Evolutionary conservation across 2,329 filamentous ascomycete species (phyloP).

Genomic region (Trichoderma atroviride): DNA sequence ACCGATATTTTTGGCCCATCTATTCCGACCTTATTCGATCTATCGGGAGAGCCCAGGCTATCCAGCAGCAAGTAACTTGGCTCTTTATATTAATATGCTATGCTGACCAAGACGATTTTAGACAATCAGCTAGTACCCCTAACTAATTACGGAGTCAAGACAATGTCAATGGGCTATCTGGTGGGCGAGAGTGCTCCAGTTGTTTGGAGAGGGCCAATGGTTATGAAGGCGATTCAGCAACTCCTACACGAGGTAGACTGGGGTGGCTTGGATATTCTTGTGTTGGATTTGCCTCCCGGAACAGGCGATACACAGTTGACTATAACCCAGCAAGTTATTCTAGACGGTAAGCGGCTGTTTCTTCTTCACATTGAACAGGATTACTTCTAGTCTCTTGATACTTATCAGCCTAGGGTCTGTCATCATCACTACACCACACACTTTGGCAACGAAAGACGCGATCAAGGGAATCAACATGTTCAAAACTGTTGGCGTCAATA

Average conservation of each 20-base stretch:
- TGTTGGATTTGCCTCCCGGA: conserved; percentile 89
- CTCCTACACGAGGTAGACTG: conserved; percentile 94
- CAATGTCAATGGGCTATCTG: conserved; percentile 98
- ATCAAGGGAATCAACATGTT: conserved; percentile 94
- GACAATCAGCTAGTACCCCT: conserved; percentile 83
- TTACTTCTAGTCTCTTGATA: conserved; percentile 20
- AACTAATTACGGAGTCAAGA: conserved; percentile 93
- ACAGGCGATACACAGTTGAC: conserved; percentile 96
- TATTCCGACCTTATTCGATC: conserved; percentile 84
- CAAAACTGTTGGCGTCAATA: conserved; percentile 75
- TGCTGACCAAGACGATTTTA: conserved; percentile 38
- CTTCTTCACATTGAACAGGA: not conserved
- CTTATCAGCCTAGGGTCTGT: conserved; percentile 61
- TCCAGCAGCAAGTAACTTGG: conserved; percentile 62
- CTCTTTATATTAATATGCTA: not conserved
- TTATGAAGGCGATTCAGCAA: conserved; percentile 95
- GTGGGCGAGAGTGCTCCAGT: conserved; percentile 79
- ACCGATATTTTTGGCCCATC: conserved; percentile 97
- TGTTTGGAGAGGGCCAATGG: conserved; percentile 95
- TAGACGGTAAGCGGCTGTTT: conserved; percentile 65
- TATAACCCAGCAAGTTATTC: conserved; percentile 90
- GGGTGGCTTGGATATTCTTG: conserved; percentile 83
- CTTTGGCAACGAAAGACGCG: conserved; percentile 88
- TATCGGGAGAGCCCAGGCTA: conserved; percentile 76
- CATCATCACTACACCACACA: conserved; percentile 91